Percentiles rank a stretch among this genome's conserved stretches.
Evolutionary conservation across 345 rosid genomes (phyloP).

Genomic region (Ricinus communis): DNA sequence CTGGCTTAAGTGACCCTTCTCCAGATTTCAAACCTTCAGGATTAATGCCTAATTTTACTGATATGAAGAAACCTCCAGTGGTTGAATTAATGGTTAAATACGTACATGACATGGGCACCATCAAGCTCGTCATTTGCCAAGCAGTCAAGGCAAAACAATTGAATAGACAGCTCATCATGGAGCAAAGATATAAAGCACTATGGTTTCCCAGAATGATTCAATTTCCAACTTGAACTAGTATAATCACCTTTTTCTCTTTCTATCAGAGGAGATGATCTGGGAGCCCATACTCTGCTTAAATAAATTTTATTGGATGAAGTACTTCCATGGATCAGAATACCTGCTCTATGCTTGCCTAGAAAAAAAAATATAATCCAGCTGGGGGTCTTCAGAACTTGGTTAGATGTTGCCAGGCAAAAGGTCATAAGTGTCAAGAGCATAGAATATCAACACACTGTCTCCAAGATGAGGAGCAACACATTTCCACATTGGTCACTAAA

Average conservation of each 20-base stretch:
- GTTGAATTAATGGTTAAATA: neutral
- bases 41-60: neutral
- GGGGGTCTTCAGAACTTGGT: neutral
- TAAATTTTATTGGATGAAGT: constrained; percentile 3
- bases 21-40: neutral
- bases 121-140: neutral
- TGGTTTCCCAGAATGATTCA: neutral
- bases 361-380: neutral
- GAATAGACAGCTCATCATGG: neutral
- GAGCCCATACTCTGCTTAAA: neutral
- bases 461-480: constrained; percentile 1
- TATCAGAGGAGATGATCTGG: neutral
- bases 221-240: constrained; percentile 5
- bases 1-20: constrained; percentile 7
- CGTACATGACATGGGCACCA: neutral
- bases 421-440: neutral
- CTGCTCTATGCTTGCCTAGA: neutral
- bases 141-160: neutral
- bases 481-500: neutral
- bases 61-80: neutral
- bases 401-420: neutral
- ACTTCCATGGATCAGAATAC: neutral
- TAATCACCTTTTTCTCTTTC: neutral
- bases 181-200: neutral
- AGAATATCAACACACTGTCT: constrained; percentile 1